These are phyloP conservation scores for Wallacemonas sp. DNA, from an alignment of 208 protist genomes.

Conservation along the genomic window DNA sequence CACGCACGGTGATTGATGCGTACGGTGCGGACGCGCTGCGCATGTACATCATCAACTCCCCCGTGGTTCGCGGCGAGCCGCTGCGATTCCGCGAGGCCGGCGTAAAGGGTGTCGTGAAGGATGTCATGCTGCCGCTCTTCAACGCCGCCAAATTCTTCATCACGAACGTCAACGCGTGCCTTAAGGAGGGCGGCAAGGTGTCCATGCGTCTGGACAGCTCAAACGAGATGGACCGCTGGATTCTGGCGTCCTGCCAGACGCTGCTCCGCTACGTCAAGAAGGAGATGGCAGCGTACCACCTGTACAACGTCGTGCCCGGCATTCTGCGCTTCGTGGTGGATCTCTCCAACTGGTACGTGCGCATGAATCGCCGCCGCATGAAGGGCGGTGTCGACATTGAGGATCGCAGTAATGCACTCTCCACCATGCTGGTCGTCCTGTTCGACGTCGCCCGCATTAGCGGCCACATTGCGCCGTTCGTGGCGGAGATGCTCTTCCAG, in stretches of 20 bases:
- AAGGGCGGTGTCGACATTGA: slow-evolving; percentile 78
- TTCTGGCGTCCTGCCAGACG: slow-evolving; percentile 92
- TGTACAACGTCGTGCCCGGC: slow-evolving; percentile 99
- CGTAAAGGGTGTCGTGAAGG: slow-evolving; percentile 96
- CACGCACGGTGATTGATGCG: slow-evolving; percentile 92
- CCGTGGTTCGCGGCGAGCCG: slow-evolving; percentile 97
- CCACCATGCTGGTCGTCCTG: slow-evolving; percentile 94
- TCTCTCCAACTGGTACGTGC: slow-evolving; percentile 99
- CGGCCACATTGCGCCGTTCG: slow-evolving; percentile 99
- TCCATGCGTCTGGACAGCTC: slow-evolving; percentile 59
- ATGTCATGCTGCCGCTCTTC: slow-evolving; percentile 99
- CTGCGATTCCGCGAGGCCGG: slow-evolving; percentile 94
- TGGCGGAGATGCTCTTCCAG: slow-evolving; percentile 98
- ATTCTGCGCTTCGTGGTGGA: slow-evolving; percentile 97
- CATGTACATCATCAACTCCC: slow-evolving; percentile 99
- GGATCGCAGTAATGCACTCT: slow-evolving; percentile 80
- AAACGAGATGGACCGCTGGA: slow-evolving; percentile 99
- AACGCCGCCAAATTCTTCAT: slow-evolving; percentile 99
- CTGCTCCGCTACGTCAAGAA: slow-evolving; percentile 94
- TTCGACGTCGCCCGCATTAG: slow-evolving; percentile 89
- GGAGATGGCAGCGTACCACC: slow-evolving; percentile 97
- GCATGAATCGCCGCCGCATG: slow-evolving; percentile 97
- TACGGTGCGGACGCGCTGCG: slow-evolving; percentile 98
- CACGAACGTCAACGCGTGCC: slow-evolving; percentile 88
- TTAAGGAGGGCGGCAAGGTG: slow-evolving; percentile 45